These are phyloP conservation scores for Recurvomyces mirabilis DNA, from an alignment of 495 filamentous ascomycete genomes.

Conservation along the genomic window DNA sequence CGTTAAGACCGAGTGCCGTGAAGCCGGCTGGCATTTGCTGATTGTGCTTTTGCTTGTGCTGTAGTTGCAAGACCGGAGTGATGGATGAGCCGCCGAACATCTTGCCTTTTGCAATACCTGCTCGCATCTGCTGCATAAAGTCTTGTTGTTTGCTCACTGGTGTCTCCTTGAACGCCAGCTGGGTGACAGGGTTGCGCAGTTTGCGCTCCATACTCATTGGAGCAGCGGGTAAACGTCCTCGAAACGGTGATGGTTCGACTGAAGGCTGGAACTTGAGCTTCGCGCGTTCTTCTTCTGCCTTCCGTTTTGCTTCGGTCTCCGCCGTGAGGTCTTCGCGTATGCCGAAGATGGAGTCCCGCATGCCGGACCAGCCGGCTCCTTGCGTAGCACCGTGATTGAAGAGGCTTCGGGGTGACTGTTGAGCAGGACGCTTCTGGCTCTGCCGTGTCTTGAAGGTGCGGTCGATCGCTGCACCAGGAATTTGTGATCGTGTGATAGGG, in stretches of 20 bases:
- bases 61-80: no score
- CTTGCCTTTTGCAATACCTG: slow-evolving; percentile 10
- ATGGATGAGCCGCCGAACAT: slow-evolving; percentile 4
- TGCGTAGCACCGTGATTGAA: slow-evolving; percentile 11
- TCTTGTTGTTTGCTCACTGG: slow-evolving; percentile 34
- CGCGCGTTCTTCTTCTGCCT: slow-evolving; percentile 1
- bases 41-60: no score
- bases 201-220: slow-evolving; percentile 20
- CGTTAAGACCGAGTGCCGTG: not conserved
- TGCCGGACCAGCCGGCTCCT: slow-evolving; percentile 8
- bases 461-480: slow-evolving; percentile 6
- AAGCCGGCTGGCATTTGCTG: not conserved
- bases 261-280: slow-evolving; percentile 16
- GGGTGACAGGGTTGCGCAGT: slow-evolving; percentile 48
- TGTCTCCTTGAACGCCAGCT: slow-evolving; percentile 33
- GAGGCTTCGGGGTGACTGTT: not conserved
- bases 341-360: slow-evolving; percentile 15
- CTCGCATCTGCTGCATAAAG: slow-evolving; percentile 33
- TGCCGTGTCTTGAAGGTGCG: not conserved
- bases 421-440: not conserved
- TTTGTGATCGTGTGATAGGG: not conserved
- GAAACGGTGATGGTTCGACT: slow-evolving; percentile 10
- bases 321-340: slow-evolving; percentile 4
- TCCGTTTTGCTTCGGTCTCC: not conserved
- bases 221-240: slow-evolving; percentile 13